phyloP scores from a whole-genome alignment of 257 asterid genomes.

The Gentiana straminea region DNA sequence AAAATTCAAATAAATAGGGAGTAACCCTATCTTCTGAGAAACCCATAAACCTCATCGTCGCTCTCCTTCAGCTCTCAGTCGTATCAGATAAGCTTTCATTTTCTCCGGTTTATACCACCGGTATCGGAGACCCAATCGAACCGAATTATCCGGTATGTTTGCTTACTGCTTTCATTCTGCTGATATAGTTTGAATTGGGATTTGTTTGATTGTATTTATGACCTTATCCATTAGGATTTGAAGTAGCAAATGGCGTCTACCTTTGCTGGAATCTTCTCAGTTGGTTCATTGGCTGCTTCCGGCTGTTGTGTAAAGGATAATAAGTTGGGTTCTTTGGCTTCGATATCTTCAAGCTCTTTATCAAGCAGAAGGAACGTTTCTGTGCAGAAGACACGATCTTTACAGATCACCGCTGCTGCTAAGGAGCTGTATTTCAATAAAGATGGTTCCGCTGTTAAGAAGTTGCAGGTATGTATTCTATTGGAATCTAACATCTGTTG shows the following conservation, averaged over 20 bases:
- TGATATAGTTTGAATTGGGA: too few relatives aligned
- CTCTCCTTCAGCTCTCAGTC: not conserved
- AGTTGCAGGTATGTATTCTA: slow-evolving; percentile 42
- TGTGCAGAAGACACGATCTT: slow-evolving; percentile 30
- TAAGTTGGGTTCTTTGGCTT: slow-evolving; percentile 58
- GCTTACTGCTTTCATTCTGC: too few relatives aligned
- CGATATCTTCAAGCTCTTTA: slow-evolving; percentile 44
- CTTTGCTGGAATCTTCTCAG: slow-evolving; percentile 57
- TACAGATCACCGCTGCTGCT: slow-evolving; percentile 60
- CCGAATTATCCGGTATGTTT: too few relatives aligned
- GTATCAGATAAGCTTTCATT: too few relatives aligned
- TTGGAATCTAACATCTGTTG: too few relatives aligned
- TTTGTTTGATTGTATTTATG: too few relatives aligned
- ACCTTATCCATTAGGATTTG: slow-evolving; percentile 4
- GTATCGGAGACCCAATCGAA: not conserved
- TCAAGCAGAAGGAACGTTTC: slow-evolving; percentile 42
- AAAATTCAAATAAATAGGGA: too few relatives aligned
- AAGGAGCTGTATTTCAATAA: slow-evolving; percentile 87
- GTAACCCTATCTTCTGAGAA: too few relatives aligned
- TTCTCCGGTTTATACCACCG: not conserved
- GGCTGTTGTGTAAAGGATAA: slow-evolving; percentile 41
- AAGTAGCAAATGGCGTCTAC: slow-evolving; percentile 65
- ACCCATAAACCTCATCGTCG: too few relatives aligned
- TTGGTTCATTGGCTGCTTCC: slow-evolving; percentile 69
- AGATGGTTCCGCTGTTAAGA: slow-evolving; percentile 95